Base-by-base conservation (phyloP, 2,329 filamentous ascomycete genomes). In the Cladosporium sp. region DNA sequence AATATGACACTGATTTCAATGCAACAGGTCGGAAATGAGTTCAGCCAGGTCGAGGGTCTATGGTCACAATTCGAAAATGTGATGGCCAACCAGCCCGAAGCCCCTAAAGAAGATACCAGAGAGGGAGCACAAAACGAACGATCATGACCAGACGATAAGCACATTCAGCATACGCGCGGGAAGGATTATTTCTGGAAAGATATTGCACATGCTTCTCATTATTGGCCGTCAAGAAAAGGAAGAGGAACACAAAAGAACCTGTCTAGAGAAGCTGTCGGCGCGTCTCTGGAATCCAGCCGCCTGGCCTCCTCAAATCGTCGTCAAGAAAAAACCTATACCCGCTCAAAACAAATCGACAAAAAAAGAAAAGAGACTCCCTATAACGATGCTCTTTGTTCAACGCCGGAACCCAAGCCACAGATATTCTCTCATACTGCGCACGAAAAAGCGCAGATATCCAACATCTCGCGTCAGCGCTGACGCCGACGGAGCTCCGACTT, bases 31-130 rank as follows among this genome's bases (percentile, higher is more conserved):
- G 95, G 95, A 44, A 97, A 97, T 79, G 95, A 99, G 75, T 97
- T 99, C 80, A 90, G 91, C n/a, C 93, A 92, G 4, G 95, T 99
- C 52, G 95, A 99, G 79, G 93, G 92, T 34, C 85, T 99, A 18
- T 99, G 95, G 95, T 96, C 92, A 47, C 92, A 96, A 74, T 98
- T 99, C 75, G 95, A 99, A 81, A 91, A 90, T 71, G 93, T 98
- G 72, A 98, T 97, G 93, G 92, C 87, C 10, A 92, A 90, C 73
- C 86, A 90, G 59, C 81, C 81, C 14, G 77, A 79, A 38, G 32
- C 55, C 32, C 55, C 55, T 10, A 78, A 78, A 63, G 73, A 77
- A 32, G 76, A 76, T 12, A 65, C 67, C 61, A 73, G 71, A 54
- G 72, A 72, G 58, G 73, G 70, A 24, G 71, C 71, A 15, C 69